Conservation (phyloP, 2,329 filamentous ascomycete species). For the Tolypocladium guangdongense region DNA sequence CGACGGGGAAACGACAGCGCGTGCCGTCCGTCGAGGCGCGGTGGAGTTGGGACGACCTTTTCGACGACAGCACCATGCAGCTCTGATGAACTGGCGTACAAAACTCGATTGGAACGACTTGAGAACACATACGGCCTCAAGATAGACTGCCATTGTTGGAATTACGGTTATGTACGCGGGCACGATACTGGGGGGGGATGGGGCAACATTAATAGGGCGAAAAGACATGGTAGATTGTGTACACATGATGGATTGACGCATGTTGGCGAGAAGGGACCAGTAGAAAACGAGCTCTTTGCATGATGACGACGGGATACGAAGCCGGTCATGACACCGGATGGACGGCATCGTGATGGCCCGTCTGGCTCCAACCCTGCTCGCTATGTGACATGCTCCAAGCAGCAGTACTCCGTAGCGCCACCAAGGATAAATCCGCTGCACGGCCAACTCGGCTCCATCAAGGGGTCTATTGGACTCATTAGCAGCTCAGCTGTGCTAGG, state of each 20-base stretch:
- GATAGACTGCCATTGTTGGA: not conserved
- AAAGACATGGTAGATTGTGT: not conserved
- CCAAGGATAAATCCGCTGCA: not conserved
- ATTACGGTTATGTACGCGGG: constrained; percentile 6
- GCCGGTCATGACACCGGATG: not conserved
- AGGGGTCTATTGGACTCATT: no score
- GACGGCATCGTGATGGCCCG: not conserved
- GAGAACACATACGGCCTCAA: not conserved
- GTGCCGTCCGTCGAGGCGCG: not conserved
- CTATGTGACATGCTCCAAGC: not conserved
- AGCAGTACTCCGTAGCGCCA: no score
- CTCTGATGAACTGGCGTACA: not conserved
- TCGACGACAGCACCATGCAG: not conserved
- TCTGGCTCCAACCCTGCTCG: not conserved
- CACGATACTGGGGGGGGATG: constrained; percentile 12
- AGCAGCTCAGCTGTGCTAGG: not conserved
- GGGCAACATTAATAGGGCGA: not conserved
- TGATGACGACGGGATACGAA: not conserved
- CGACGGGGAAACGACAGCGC: not conserved
- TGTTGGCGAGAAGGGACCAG: not conserved
- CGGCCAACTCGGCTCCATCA: not conserved
- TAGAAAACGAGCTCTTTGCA: not conserved
- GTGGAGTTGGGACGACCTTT: not conserved
- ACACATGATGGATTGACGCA: not conserved
- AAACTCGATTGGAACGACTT: not conserved